phyloP scores from a whole-genome alignment of 768 basidiomycete genomes.

The Fomitopsis serialis region DNA sequence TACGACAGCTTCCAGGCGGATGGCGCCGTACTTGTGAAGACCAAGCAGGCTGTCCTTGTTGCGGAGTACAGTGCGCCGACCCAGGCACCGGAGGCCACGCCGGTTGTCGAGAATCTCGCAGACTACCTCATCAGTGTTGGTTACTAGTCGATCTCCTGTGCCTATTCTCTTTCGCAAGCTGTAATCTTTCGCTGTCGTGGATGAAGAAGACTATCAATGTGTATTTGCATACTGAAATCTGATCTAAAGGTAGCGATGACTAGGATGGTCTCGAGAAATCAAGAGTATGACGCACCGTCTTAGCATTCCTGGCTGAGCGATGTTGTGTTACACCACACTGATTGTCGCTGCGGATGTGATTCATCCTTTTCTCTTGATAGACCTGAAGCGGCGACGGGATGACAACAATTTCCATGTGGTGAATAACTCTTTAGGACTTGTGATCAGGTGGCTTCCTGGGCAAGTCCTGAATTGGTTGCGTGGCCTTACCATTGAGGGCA shows the following conservation, averaged over 20 bases:
- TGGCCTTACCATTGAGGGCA: no score
- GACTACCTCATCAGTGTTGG: slow-evolving; percentile 66
- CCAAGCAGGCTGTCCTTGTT: slow-evolving; percentile 80
- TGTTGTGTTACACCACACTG: no score
- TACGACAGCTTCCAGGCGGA: slow-evolving; percentile 44
- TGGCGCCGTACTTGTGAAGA: slow-evolving; percentile 72
- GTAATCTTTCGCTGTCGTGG: not conserved
- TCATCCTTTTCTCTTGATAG: no score
- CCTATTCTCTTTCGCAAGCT: not conserved
- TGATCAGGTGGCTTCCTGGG: no score
- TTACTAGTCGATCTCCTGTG: slow-evolving; percentile 36
- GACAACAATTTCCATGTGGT: no score
- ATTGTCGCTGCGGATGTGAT: no score
- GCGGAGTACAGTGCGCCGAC: slow-evolving; percentile 63
- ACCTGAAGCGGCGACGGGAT: no score
- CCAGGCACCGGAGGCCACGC: slow-evolving; percentile 62
- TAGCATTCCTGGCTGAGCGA: no score
- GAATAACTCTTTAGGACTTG: no score
- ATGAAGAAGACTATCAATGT: slow-evolving; percentile 3
- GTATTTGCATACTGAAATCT: slow-evolving; percentile 1
- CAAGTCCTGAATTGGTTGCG: no score
- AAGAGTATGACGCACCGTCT: no score
- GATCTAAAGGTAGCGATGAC: not conserved
- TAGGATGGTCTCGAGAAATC: no score
- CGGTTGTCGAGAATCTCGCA: slow-evolving; percentile 62